Evolutionary conservation across 495 filamentous ascomycete species (phyloP).

Genomic region (Hyphodiscus hymeniophilus): DNA sequence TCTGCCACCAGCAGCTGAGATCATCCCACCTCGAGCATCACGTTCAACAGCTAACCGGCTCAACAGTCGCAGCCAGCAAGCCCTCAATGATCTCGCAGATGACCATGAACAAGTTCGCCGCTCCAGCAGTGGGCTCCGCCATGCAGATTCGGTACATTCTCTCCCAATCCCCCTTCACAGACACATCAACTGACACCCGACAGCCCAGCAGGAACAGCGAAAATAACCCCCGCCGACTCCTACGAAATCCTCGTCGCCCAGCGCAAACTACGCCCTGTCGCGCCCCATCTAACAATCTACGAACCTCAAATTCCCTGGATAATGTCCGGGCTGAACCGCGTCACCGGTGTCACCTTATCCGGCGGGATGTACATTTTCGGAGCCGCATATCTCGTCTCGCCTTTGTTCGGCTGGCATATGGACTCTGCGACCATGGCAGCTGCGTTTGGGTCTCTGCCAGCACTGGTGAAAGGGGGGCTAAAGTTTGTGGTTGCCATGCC

Average conservation of each 20-base stretch:
- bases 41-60: constrained; percentile 24
- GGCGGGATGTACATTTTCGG: constrained; percentile 78
- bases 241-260: constrained; percentile 72
- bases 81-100: constrained; percentile 17
- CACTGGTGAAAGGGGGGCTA: constrained; percentile 56
- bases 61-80: constrained; percentile 18
- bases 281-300: constrained; percentile 89
- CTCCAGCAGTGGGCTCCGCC: constrained; percentile 18
- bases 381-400: constrained; percentile 73
- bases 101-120: constrained; percentile 10
- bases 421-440: constrained; percentile 73
- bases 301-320: constrained; percentile 82
- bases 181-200: constrained; percentile 1
- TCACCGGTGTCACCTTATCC: constrained; percentile 67
- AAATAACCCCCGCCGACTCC: constrained; percentile 48
- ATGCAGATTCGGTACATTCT: constrained; percentile 44
- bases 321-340: constrained; percentile 62
- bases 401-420: constrained; percentile 75
- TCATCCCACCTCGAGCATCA: constrained; percentile 39
- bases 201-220: constrained; percentile 51
- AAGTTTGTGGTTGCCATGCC: constrained; percentile 72
- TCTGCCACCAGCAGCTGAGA: constrained; percentile 31
- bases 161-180: neutral
- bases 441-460: constrained; percentile 59
- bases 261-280: constrained; percentile 74